A percentile compares a stretch with the other conserved stretches of the same genome.
phyloP scores from a whole-genome alignment of 2,329 filamentous ascomycete genomes.

The Xylariomycetidae sp. region DNA sequence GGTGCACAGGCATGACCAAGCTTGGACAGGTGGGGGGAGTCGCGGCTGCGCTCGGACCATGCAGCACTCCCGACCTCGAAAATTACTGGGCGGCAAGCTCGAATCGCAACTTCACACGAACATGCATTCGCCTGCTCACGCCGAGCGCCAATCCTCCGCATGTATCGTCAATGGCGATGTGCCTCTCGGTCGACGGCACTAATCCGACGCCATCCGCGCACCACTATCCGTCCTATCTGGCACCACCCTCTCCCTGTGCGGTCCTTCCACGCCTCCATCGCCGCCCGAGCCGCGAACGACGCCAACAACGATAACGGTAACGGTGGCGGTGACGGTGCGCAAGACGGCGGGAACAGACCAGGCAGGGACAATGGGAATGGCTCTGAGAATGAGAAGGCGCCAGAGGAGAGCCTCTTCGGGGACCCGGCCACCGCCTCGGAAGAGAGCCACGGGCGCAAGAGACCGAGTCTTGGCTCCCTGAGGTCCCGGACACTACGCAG shows the following conservation, averaged over 20 bases:
- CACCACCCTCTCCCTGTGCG: slow-evolving; percentile 14
- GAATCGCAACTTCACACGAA: slow-evolving; percentile 12
- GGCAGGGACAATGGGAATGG: slow-evolving; percentile 10
- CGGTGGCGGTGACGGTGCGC: slow-evolving; percentile 8
- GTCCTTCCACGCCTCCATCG: slow-evolving; percentile 17
- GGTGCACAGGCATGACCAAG: no score
- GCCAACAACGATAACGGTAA: slow-evolving; percentile 5
- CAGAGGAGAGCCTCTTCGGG: slow-evolving; percentile 17
- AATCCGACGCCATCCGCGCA: slow-evolving; percentile 10
- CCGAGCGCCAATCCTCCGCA: slow-evolving; percentile 26
- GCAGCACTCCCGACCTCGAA: neutral
- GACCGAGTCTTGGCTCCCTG: slow-evolving; percentile 10
- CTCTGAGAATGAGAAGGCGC: slow-evolving; percentile 4
- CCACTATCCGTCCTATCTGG: no score
- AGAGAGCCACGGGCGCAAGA: slow-evolving; percentile 21
- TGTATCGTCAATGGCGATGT: slow-evolving; percentile 26
- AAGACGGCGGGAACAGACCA: slow-evolving; percentile 19
- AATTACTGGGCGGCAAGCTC: neutral
- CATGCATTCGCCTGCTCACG: slow-evolving; percentile 25
- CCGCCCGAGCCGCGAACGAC: slow-evolving; percentile 13
- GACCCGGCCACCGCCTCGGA: slow-evolving; percentile 12
- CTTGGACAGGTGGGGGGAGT: no score
- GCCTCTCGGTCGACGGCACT: slow-evolving; percentile 24
- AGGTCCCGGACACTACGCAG: slow-evolving; percentile 17
- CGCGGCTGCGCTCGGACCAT: neutral